Evolutionary conservation across 495 filamentous ascomycete species (phyloP).

Genomic region (Geoglossum glabrum): DNA sequence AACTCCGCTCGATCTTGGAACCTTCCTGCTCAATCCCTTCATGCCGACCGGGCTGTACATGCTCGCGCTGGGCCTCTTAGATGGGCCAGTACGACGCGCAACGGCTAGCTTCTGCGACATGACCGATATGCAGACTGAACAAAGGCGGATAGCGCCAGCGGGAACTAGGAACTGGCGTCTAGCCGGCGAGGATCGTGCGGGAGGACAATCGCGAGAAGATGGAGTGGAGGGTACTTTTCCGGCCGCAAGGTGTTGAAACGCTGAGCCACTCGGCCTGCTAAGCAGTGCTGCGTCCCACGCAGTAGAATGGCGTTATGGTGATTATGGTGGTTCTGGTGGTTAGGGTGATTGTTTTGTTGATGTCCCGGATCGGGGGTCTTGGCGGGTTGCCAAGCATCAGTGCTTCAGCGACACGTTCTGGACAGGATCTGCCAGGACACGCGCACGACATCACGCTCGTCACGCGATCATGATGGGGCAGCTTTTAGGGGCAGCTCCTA

Average conservation of each 20-base stretch:
- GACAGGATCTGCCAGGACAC: background rate
- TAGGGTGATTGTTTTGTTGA: background rate
- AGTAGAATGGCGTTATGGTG: no score
- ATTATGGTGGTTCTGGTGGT: background rate
- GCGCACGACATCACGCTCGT: background rate
- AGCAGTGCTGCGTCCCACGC: no score
- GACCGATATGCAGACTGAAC: background rate
- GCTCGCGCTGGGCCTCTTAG: background rate
- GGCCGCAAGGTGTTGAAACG: no score
- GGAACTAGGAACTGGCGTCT: background rate
- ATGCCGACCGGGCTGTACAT: background rate
- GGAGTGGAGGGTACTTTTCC: no score
- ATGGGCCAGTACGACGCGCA: background rate
- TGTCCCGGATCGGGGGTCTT: background rate
- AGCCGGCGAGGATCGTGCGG: background rate
- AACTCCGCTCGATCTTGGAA: background rate
- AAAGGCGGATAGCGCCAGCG: background rate
- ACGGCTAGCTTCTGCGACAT: background rate
- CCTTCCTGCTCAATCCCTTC: background rate
- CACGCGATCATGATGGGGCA: no score
- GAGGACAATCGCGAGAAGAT: background rate
- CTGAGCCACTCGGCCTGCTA: no score
- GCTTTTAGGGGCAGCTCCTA: no score
- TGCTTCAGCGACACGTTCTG: no score
- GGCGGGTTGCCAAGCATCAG: background rate